Base-by-base conservation (phyloP, 345 rosid genomes). In the Angophora floribunda region DNA sequence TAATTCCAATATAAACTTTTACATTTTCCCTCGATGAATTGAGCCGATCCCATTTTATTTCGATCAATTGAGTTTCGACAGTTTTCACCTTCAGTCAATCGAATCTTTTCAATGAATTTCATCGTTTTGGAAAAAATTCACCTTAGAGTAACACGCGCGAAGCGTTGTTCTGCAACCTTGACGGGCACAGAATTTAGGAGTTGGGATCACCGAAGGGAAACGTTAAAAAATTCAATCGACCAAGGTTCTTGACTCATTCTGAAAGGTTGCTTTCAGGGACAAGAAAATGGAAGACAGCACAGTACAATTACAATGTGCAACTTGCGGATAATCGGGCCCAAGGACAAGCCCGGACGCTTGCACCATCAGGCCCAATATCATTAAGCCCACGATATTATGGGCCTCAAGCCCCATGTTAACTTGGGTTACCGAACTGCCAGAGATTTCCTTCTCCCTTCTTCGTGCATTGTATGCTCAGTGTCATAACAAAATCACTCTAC, bases 91-190 rank as follows among this genome's bases (percentile, higher is more conserved):
- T n/a, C 9, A 63, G 6, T 13, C 21, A 63, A n/a, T 63, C 15
- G n/a, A 19, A 5, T 63, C 0, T 63, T 63, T 4, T 13, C 41
- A 2, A 2, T n/a, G 5, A 63, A 63, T 63, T 8, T 63, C 13
- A 63, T 63, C 19, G 5, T n/a, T 2, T n/a, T 2, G 36, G 32
- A 0, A 7, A 63, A 3, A 63, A 63, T 0, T 63, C 5, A 3
- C 26, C 13, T 5, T 36, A 13, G 36, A 0, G 45, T 36, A 0
- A 36, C 49, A 75, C 1, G 82, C 2, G 26, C 7, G 12, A 19
- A 41, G 49, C 0, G 2, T 75, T 9, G 49, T 11, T 75, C 26
- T 9, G 14, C 82, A 10, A 75, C 26, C 13, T 75, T 75, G 82
- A 75, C 26, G 6, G 3, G 1, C 4, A 7, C 9, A 26, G 44